These are phyloP conservation scores for Plenodomus biglobosus DNA, from an alignment of 2,329 filamentous ascomycete species.

Conservation along the genomic window DNA sequence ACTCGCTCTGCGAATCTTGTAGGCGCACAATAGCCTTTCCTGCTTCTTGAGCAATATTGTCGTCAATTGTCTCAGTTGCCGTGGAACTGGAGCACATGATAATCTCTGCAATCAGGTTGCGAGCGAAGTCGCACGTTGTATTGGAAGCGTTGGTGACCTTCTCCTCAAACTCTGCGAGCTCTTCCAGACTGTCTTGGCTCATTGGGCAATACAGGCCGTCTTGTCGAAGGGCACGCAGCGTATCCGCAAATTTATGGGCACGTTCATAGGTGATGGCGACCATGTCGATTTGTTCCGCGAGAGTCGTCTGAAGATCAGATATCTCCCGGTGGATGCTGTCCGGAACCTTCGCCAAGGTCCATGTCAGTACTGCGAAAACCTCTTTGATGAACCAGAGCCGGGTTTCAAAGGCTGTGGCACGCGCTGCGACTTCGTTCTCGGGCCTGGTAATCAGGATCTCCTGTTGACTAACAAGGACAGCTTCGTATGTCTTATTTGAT, in stretches of 20 bases:
- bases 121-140: conserved; percentile 14
- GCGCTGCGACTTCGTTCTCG: conserved; percentile 31
- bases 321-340: conserved; percentile 6
- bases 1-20: conserved; percentile 2
- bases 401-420: conserved; percentile 22
- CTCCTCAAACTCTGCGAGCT: conserved; percentile 24
- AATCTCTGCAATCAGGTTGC: conserved; percentile 14
- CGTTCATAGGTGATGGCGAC: conserved; percentile 20
- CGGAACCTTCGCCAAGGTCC: conserved; percentile 10
- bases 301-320: conserved; percentile 47
- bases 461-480: conserved; percentile 17
- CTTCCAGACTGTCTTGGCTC: conserved; percentile 22
- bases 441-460: conserved; percentile 19
- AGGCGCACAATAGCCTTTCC: conserved; percentile 5
- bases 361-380: conserved; percentile 19
- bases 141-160: conserved; percentile 17
- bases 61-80: background rate
- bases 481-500: conserved; percentile 23
- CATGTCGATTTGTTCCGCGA: conserved; percentile 16
- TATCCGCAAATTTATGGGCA: conserved; percentile 25
- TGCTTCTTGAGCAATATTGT: conserved; percentile 2
- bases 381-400: conserved; percentile 24
- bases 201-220: conserved; percentile 32
- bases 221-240: conserved; percentile 21
- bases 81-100: conserved; percentile 7